phyloP scores from a whole-genome alignment of 2,329 filamentous ascomycete genomes.

The Stagonosporopsis cucurbitacearum region DNA sequence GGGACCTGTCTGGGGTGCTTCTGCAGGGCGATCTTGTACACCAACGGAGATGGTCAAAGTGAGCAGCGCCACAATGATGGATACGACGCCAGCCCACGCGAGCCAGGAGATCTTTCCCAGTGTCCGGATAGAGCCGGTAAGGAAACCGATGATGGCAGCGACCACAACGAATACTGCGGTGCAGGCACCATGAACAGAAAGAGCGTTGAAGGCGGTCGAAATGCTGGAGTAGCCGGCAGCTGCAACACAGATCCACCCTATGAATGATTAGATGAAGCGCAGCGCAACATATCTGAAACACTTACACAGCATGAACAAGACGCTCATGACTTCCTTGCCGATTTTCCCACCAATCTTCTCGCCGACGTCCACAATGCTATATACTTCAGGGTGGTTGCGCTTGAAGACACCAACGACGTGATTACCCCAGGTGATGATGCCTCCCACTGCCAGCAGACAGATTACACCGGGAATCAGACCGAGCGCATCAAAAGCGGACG shows the following conservation, averaged over 20 bases:
- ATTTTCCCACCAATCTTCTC: conserved; percentile 59
- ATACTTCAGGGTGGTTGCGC: conserved; percentile 59
- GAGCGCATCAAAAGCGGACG: conserved; percentile 51
- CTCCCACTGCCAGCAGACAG: conserved; percentile 47
- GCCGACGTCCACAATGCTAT: conserved; percentile 63
- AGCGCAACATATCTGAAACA: not conserved
- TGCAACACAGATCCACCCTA: conserved; percentile 21
- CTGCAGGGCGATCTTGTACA: conserved; percentile 23
- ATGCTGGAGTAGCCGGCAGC: conserved; percentile 65
- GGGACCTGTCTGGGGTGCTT: conserved; percentile 18
- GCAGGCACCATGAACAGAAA: conserved; percentile 64
- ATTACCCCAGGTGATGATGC: conserved; percentile 56
- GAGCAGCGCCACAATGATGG: not conserved
- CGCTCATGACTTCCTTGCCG: conserved; percentile 55
- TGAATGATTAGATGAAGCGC: not conserved
- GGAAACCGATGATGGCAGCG: conserved; percentile 54
- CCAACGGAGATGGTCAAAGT: conserved; percentile 22
- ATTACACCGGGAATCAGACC: conserved; percentile 58
- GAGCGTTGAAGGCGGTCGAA: conserved; percentile 64
- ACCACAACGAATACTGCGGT: conserved; percentile 61
- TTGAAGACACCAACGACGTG: conserved; percentile 60
- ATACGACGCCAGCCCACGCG: conserved; percentile 14
- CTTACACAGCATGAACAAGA: conserved; percentile 42
- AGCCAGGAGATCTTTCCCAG: conserved; percentile 65
- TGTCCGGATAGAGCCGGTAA: conserved; percentile 62